phyloP scores from a whole-genome alignment of 176 grass and related monocot genomes.

The Canna indica region DNA sequence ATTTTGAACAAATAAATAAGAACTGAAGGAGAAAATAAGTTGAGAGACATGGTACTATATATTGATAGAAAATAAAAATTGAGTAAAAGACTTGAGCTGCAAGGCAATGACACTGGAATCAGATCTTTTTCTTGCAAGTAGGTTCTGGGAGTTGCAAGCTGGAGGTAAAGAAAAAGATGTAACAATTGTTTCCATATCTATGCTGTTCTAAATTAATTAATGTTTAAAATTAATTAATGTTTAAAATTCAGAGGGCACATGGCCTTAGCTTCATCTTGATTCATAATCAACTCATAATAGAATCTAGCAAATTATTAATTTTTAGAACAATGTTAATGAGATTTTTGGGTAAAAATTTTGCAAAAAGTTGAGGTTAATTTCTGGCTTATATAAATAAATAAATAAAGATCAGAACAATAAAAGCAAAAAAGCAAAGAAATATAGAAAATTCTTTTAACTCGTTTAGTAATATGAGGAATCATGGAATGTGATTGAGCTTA shows the following conservation, averaged over 20 bases:
- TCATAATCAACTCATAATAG: not conserved
- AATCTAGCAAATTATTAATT: not conserved
- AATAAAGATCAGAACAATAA: not conserved
- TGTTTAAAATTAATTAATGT: not conserved
- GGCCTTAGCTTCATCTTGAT: not conserved
- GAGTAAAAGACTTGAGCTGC: not conserved
- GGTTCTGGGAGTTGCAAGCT: not conserved
- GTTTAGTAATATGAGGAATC: not conserved
- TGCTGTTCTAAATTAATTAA: not conserved
- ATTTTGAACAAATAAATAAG: not conserved
- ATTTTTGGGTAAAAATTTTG: not conserved
- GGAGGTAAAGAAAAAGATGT: not conserved
- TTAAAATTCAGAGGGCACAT: not conserved
- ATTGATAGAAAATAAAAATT: not conserved
- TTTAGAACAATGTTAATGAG: not conserved
- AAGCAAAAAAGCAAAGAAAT: not conserved
- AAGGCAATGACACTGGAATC: not conserved
- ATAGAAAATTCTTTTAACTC: not conserved
- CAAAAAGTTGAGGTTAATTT: not conserved
- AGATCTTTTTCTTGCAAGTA: not conserved
- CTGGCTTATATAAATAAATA: too few species aligned
- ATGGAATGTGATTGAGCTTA: too few species aligned
- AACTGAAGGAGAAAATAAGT: not conserved
- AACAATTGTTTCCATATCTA: not conserved
- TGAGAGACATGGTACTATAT: not conserved